phyloP scores from a whole-genome alignment of 1,139 yeast species.

The Pichia sp. region DNA sequence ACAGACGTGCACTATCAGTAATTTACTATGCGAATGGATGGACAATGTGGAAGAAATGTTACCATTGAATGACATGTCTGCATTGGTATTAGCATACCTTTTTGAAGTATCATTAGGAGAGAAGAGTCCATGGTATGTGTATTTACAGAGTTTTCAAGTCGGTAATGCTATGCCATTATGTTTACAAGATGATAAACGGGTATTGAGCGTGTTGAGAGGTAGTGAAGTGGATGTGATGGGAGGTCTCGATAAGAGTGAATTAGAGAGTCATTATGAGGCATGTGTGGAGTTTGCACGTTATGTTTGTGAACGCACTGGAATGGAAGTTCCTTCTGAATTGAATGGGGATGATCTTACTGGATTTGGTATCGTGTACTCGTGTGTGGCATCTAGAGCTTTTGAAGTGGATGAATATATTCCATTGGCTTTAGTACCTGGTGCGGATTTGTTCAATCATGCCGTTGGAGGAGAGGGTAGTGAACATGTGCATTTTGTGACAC shows the following conservation, averaged over 20 bases:
- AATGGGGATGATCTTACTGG: constrained; percentile 27
- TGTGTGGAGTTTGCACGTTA: constrained; percentile 44
- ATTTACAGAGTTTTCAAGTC: constrained; percentile 33
- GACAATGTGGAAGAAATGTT: constrained; percentile 54
- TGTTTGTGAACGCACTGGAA: constrained; percentile 26
- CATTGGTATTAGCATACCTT: constrained; percentile 59
- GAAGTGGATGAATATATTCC: constrained; percentile 71
- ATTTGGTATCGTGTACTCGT: constrained; percentile 48
- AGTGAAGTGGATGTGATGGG: constrained; percentile 64
- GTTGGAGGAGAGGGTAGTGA: constrained; percentile 44
- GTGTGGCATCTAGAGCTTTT: constrained; percentile 73
- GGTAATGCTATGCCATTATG: constrained; percentile 49
- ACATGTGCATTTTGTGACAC: constrained; percentile 68
- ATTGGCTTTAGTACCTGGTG: constrained; percentile 80
- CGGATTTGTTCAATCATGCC: constrained; percentile 79
- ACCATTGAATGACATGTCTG: constrained; percentile 53
- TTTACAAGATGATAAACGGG: constrained; percentile 54
- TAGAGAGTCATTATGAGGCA: constrained; percentile 45
- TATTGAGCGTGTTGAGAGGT: constrained; percentile 45
- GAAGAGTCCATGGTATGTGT: constrained; percentile 71
- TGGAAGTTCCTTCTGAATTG: constrained; percentile 29
- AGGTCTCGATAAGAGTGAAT: constrained; percentile 52
- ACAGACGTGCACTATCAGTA: constrained; percentile 58
- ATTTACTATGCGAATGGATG: no score
- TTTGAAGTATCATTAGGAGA: constrained; percentile 53